These are phyloP conservation scores for Citrus trifoliata DNA, from an alignment of 345 rosid genomes.

Conservation along the genomic window DNA sequence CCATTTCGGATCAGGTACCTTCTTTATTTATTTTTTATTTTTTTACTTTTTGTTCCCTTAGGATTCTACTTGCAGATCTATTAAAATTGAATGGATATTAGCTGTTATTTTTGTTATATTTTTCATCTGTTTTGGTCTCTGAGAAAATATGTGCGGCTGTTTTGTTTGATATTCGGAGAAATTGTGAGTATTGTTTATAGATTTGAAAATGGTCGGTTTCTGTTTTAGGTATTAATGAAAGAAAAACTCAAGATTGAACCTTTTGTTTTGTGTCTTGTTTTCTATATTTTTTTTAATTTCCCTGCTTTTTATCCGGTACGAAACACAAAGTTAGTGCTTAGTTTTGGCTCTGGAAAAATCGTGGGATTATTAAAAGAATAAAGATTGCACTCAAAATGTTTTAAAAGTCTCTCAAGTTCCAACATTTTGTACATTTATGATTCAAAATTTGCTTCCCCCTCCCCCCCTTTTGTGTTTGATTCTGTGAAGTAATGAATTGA, in stretches of 20 bases:
- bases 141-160: not conserved
- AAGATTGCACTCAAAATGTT: not conserved
- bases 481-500: not conserved
- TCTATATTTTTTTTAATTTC: not conserved
- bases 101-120: not conserved
- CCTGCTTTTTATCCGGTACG: not conserved
- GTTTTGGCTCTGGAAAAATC: not conserved
- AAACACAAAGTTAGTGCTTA: not conserved
- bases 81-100: not conserved
- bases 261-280: not conserved
- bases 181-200: not conserved
- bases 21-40: not conserved
- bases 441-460: not conserved
- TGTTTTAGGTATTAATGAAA: not conserved
- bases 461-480: no score
- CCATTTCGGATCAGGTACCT: slow-evolving; percentile 33
- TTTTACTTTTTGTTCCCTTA: not conserved
- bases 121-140: not conserved
- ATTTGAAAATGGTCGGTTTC: not conserved
- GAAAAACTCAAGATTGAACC: not conserved
- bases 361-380: not conserved
- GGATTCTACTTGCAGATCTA: no score
- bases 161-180: not conserved
- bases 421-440: not conserved
- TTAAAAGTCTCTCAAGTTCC: not conserved